Percentiles rank a stretch among this genome's conserved stretches.
Evolutionary conservation across 2,329 filamentous ascomycete genomes (phyloP).

Genomic region (Aspergillus hortae): DNA sequence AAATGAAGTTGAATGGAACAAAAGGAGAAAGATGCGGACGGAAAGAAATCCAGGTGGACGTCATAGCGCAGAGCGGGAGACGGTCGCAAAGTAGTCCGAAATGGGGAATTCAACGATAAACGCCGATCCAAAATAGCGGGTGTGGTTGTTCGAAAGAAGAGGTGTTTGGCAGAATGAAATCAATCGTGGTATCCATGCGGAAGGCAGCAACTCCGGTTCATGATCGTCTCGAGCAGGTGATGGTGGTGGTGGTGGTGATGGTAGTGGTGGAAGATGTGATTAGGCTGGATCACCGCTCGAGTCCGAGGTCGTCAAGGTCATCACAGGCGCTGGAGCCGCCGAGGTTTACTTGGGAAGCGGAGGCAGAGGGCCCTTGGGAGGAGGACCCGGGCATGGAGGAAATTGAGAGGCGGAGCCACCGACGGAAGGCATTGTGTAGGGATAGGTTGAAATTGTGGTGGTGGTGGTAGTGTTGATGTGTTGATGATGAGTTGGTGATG

Average conservation of each 20-base stretch:
- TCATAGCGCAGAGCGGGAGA: conserved; percentile 8
- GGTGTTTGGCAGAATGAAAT: conserved; percentile 25
- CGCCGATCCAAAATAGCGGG: background rate
- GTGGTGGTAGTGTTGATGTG: conserved; percentile 4
- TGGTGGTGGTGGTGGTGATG: conserved; percentile 3
- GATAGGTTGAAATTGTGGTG: conserved; percentile 2
- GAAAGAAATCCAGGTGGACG: conserved; percentile 4
- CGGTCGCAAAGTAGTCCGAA: background rate
- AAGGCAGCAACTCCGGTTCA: conserved; percentile 17
- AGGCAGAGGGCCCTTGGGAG: conserved; percentile 38
- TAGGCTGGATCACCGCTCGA: conserved; percentile 15
- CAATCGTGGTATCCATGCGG: conserved; percentile 34
- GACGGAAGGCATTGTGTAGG: conserved; percentile 34
- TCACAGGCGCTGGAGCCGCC: conserved; percentile 11
- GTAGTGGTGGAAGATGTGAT: conserved; percentile 15
- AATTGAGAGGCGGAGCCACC: conserved; percentile 31
- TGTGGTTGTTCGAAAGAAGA: conserved; percentile 7
- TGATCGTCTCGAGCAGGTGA: conserved; percentile 16
- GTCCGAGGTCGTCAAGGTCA: conserved; percentile 32
- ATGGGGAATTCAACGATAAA: background rate
- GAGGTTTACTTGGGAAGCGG: conserved; percentile 34
- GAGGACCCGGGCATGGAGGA: conserved; percentile 38
- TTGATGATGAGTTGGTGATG: background rate
- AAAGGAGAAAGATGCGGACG: background rate
- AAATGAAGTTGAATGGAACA: background rate